Percentiles rank a stretch among this genome's conserved stretches.
Evolutionary conservation across 495 filamentous ascomycete genomes (phyloP).

Genomic region (Penicillium manginii): DNA sequence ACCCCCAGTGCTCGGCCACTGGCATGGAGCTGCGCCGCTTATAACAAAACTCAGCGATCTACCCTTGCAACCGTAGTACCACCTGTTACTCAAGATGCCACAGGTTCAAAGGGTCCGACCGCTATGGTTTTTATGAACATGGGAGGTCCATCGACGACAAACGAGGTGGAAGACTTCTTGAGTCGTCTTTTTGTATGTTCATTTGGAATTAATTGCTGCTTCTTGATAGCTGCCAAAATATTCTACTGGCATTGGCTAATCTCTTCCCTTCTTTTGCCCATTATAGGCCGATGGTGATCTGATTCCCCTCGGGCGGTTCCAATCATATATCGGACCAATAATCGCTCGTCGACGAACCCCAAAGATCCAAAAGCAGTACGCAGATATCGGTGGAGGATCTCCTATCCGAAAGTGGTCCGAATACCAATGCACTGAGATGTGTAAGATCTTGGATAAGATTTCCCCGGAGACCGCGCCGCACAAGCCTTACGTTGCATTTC

Average conservation of each 20-base stretch:
- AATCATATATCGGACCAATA: constrained; percentile 85
- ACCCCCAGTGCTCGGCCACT: constrained; percentile 25
- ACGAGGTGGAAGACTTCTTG: constrained; percentile 91
- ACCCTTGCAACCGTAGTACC: constrained; percentile 69
- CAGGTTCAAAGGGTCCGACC: constrained; percentile 69
- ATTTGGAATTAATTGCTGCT: neutral
- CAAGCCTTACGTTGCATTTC: constrained; percentile 98
- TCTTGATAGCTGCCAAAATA: neutral
- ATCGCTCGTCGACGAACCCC: constrained; percentile 87
- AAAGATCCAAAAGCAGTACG: constrained; percentile 94
- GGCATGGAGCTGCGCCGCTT: constrained; percentile 28
- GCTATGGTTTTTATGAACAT: constrained; percentile 99
- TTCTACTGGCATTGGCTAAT: neutral
- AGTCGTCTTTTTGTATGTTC: constrained; percentile 84
- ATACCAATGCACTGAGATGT: constrained; percentile 89
- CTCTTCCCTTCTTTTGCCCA: neutral
- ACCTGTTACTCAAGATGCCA: constrained; percentile 73
- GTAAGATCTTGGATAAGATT: constrained; percentile 87
- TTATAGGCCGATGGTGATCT: constrained; percentile 85
- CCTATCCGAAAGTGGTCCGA: constrained; percentile 99
- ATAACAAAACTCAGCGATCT: constrained; percentile 29
- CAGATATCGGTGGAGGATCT: constrained; percentile 92
- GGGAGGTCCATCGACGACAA: constrained; percentile 89
- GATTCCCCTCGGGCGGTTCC: constrained; percentile 92
- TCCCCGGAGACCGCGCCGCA: constrained; percentile 94